Base-by-base conservation (phyloP, 2,329 filamentous ascomycete species). In the Myotisia sp. region DNA sequence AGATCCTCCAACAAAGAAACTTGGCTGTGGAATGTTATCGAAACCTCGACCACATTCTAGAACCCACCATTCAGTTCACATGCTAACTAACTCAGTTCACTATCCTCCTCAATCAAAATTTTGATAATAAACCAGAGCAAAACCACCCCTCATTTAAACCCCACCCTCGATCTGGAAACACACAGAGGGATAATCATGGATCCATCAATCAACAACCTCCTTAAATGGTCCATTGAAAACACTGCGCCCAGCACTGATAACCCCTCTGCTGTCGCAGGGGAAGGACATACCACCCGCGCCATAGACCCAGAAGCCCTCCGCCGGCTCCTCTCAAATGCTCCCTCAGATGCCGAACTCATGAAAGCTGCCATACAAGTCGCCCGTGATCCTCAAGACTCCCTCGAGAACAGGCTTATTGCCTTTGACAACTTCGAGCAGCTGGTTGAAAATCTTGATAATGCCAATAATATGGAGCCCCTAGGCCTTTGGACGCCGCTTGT, bases 391-490 rank as follows among this genome's bases (percentile, higher is more conserved):
- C 68, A 78, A 37, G 63, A 79, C 37, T 70, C 72, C 3, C 66
- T 87, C 32, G 78, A 84, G 27, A 73, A 83, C 59, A 84, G 82
- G 56, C 60, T 92, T 35, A 71, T 76, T 38, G 86, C 86, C 23
- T 92, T 92, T 59, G 86, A 93, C 69, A 93, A 94, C 62, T 79
- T 94, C 42, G 86, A 93, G 63, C 83, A 92, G 58, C 67, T 93
- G 39, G 79, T 94, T 49, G 85, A 94, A 64, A 76, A 73, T 42
- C 74, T 95, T 47, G 90, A 98, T 67, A 98, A 98, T 56, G 87
- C 90, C 38, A 98, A 95, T 65, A 92, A 94, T 60, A 71, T 98
- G 47, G 76, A 76, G 44, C 71, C 71, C 18, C 63, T 94, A 13
- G 70, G 70, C 5, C 67, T 95, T 20, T 98, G 90, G 90, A 70